These are phyloP conservation scores for Triticum monococcum DNA, from an alignment of 176 grass and related monocot genomes.

Conservation along the genomic window DNA sequence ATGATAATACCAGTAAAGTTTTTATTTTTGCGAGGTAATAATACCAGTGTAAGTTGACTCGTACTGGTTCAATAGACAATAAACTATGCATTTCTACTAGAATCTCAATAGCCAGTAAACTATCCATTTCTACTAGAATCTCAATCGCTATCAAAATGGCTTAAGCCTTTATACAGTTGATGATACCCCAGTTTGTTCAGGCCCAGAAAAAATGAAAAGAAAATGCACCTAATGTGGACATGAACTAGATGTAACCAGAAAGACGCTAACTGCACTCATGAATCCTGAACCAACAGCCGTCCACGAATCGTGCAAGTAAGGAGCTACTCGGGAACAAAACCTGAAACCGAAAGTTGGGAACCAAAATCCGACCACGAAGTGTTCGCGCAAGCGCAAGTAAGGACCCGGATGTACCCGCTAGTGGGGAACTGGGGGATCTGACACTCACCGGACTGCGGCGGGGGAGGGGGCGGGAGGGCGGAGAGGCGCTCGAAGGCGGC, in stretches of 20 bases:
- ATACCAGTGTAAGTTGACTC: not conserved
- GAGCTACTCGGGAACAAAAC: not conserved
- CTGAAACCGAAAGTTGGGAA: not conserved
- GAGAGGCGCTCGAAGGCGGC: conserved; percentile 55
- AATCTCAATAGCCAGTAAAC: not conserved
- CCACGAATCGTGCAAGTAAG: not conserved
- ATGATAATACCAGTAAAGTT: not conserved
- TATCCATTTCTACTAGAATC: not conserved
- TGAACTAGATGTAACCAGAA: not conserved
- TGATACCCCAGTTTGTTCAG: conserved; percentile 8
- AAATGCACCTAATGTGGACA: not conserved
- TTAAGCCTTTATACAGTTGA: conserved; percentile 2
- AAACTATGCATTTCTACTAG: not conserved
- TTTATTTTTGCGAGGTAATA: not conserved
- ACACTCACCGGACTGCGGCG: conserved; percentile 32
- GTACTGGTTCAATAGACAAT: not conserved
- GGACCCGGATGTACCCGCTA: not conserved
- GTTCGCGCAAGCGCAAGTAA: not conserved
- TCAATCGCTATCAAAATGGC: not conserved
- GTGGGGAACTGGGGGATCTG: not conserved
- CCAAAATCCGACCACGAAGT: not conserved
- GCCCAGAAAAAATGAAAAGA: not conserved
- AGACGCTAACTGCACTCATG: not conserved
- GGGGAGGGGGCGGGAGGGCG: conserved; percentile 6
- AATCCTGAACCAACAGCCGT: not conserved